phyloP scores from a whole-genome alignment of 805 yeast genomes.

The Nakazawaea sp. region DNA sequence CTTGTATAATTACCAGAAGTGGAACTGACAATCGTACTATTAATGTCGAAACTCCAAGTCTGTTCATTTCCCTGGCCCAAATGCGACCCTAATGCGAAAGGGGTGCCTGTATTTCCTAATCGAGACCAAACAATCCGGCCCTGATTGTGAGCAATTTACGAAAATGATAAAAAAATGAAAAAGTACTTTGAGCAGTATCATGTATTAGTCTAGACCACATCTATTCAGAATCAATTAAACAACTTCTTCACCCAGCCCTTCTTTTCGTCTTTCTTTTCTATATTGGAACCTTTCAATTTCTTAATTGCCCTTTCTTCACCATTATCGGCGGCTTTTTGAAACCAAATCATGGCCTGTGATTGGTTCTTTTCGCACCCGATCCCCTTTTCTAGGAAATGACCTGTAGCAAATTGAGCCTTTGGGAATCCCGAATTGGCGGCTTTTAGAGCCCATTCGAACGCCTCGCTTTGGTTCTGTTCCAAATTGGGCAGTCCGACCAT shows the following conservation, averaged over 20 bases:
- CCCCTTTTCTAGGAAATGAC: conserved; percentile 80
- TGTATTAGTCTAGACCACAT: too few species aligned
- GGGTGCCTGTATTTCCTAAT: too few species aligned
- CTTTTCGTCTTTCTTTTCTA: conserved; percentile 5
- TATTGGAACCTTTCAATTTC: conserved; percentile 7
- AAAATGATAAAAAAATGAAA: too few species aligned
- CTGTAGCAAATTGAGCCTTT: conserved; percentile 82
- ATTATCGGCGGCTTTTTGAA: conserved; percentile 59
- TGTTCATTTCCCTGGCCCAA: too few species aligned
- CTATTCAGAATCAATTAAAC: conserved; percentile 1
- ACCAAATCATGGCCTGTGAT: conserved; percentile 66
- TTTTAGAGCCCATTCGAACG: conserved; percentile 89
- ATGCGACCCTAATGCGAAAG: too few species aligned
- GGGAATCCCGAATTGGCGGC: conserved; percentile 73
- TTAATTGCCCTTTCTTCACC: conserved; percentile 11
- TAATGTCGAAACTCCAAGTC: too few species aligned
- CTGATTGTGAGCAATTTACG: too few species aligned
- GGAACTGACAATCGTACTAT: too few species aligned
- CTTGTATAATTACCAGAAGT: too few species aligned
- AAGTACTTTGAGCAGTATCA: too few species aligned
- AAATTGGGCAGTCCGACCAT: conserved; percentile 87
- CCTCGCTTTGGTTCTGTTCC: conserved; percentile 72
- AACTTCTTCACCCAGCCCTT: conserved; percentile 8
- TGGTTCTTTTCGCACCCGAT: conserved; percentile 68
- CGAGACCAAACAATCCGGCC: too few species aligned